A percentile compares a stretch with the other conserved stretches of the same genome.
Conservation (phyloP, 305 asterid species). For the Caryopteris hybrid region DNA sequence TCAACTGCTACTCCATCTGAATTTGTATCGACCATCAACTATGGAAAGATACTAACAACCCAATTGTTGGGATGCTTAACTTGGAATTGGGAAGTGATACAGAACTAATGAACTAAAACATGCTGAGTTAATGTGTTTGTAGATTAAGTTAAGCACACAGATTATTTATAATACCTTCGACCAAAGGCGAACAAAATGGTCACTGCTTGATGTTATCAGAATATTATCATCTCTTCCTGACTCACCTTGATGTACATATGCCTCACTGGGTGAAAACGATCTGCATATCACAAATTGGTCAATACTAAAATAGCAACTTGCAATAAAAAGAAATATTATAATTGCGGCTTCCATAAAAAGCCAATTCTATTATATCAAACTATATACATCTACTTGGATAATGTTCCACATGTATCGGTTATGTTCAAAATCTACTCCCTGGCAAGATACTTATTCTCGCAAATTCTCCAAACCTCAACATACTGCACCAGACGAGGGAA, state of each 20-base stretch:
- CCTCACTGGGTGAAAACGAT: constrained; percentile 47
- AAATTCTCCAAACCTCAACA: background rate
- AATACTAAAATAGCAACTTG: background rate
- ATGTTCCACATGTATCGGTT: background rate
- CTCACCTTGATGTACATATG: constrained; percentile 29
- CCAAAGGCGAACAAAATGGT: constrained; percentile 76
- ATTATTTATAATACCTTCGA: constrained; percentile 45
- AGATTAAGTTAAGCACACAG: background rate
- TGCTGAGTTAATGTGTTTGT: background rate
- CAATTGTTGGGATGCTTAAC: background rate
- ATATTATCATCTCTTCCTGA: constrained; percentile 40
- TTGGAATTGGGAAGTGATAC: background rate
- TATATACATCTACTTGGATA: background rate
- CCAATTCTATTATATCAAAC: background rate
- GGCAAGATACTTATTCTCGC: background rate
- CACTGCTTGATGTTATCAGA: constrained; percentile 75
- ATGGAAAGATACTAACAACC: background rate
- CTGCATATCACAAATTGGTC: constrained; percentile 35
- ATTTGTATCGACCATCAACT: background rate
- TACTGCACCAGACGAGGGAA: background rate
- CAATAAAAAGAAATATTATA: constrained; percentile 9
- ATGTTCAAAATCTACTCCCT: constrained; percentile 1
- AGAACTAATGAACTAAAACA: constrained; percentile 5
- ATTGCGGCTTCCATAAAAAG: background rate
- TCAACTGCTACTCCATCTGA: too few species aligned